Conservation (phyloP, 345 rosid species). For the Brassica napus region Da-Ae NC_063436.1:16633501-16634000, state of each 20-base stretch:
- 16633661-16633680: constrained; percentile 1
- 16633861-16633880: constrained; percentile 31
- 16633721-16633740: no score
- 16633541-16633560: constrained; percentile 94
- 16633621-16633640: constrained; percentile 77
- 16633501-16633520: constrained; percentile 18
- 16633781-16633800: background rate
- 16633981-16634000: constrained; percentile 10
- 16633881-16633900: constrained; percentile 76
- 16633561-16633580: constrained; percentile 88
- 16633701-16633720: constrained; percentile 1
- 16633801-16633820: constrained; percentile 6
- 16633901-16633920: constrained; percentile 73
- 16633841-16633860: background rate
- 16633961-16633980: constrained; percentile 64
- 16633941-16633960: constrained; percentile 64
- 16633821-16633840: background rate
- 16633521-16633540: constrained; percentile 67
- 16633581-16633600: constrained; percentile 74
- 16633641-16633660: constrained; percentile 88
- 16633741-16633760: constrained; percentile 9
- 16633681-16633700: constrained; percentile 12
- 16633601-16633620: constrained; percentile 75
- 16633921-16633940: constrained; percentile 70
- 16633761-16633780: background rate